Evolutionary conservation across 345 rosid genomes (phyloP), one percentile per base, ranked within the genome.

Genomic region (Acer saccharum): DNA sequence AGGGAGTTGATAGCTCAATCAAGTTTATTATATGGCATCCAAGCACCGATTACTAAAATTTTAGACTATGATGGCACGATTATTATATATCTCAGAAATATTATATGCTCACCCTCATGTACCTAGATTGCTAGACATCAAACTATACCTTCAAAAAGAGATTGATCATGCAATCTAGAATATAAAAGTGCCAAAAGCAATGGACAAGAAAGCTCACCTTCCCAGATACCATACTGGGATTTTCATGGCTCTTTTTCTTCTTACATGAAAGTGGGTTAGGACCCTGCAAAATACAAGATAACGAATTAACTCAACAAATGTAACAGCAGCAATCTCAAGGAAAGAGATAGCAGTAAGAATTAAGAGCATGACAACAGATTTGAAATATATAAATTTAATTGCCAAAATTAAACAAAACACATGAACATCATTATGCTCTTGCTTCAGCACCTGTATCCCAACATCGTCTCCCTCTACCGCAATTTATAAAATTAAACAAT

Each of bases 211-310:
- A 18, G 79, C 84, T 52, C 54, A 91, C 97, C 88, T 81, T 83
- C 35, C 48, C 73, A 8, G 83, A 77, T 69, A 71, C 64, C 73
- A 73, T 66, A 72, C 79, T 88, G 1, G 71, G 18, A 76, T 75
- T 90, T 75, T 80, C 83, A 63, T 2, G 55, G 50, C 17, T 81
- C 85, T 84, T 94, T 72, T 91, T 94, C 89, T 92, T 95, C 93
- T 79, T 83, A 70, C 90, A 80, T 8, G 99, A 96, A 62, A 94
- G 92, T 54, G 99, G 97, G 44, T 96, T 96, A 54, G 97, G 98
- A 68, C 83, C 97, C 99, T 96, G 84, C 72, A 83, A 78, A 85
- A 55, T 76, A 81, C 43, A 62, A 11, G 43, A 79, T 57, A 27
- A 41, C 60, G 66, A 43, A 18, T 39, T 14, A 39, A 77, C 61